Evolutionary conservation across 2,329 filamentous ascomycete genomes (phyloP), one percentile per base, ranked within the genome.

Genomic region (Colletotrichum tanaceti): DNA sequence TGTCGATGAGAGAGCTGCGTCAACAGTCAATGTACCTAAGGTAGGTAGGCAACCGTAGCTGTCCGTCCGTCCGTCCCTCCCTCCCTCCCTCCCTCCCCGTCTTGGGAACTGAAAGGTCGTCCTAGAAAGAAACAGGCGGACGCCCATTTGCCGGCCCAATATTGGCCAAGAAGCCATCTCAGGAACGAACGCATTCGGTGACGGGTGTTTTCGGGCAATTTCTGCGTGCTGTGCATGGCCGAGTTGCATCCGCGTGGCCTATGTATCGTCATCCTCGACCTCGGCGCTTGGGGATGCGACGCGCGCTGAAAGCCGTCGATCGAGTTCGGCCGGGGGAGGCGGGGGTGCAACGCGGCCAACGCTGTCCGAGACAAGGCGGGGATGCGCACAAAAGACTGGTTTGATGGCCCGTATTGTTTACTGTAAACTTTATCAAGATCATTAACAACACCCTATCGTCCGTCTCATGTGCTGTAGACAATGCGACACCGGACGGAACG

Each of bases 11-110:
- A 55, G 39, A 41, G 47, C 22, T 49, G 47, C 41, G n/a, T 54
- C 65, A 35, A 63, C 41, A 28, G n/a, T 54, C 65, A 35, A 63
- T 41, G 44, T n/a, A n/a, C n/a, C n/a, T n/a, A n/a, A n/a, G n/a
- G n/a, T n/a, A n/a, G n/a, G n/a, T n/a, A 18, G 49, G 49, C 28
- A 53, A 53, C 35, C 22, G 24, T 24, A 18, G 22, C 22, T 43
- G 46, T 64, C 39, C 47, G n/a, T n/a, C n/a, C n/a, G n/a, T n/a
- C n/a, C n/a, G n/a, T n/a, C n/a, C n/a, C n/a, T n/a, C n/a, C n/a
- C n/a, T n/a, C n/a, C n/a, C n/a, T n/a, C n/a, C n/a, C n/a, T n/a
- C n/a, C n/a, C n/a, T n/a, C 39, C 47, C 53, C 54, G 32, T 28
- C n/a, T n/a, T 55, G 18, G 28, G 28, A 32, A 32, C 63, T 54